A percentile compares a stretch with the other conserved stretches of the same genome.
These are phyloP conservation scores for Penicillium coprophilum DNA, from an alignment of 495 filamentous ascomycete species.

Conservation along the genomic window DNA sequence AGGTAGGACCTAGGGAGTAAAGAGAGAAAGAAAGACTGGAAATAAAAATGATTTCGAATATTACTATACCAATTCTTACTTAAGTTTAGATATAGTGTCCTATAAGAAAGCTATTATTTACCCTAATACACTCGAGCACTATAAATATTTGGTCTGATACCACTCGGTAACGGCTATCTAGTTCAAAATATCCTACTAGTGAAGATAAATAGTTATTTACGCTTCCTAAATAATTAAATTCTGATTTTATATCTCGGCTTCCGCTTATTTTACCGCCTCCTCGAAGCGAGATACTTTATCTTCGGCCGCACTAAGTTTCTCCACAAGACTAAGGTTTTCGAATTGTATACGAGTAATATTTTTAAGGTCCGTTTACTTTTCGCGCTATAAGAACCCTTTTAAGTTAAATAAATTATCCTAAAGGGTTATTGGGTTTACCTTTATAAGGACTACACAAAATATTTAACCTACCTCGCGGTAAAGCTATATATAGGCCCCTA, in stretches of 20 bases:
- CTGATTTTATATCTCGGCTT: conserved; percentile 2
- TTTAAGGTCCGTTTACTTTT: background rate
- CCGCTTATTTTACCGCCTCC: background rate
- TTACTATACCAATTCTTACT: no score
- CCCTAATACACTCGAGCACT: conserved; percentile 3
- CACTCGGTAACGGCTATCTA: conserved; percentile 3
- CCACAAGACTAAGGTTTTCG: background rate
- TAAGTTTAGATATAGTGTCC: background rate
- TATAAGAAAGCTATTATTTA: conserved; percentile 7
- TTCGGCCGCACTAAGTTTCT: background rate
- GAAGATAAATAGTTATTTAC: conserved; percentile 5
- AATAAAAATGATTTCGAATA: no score
- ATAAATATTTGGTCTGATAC: conserved; percentile 6
- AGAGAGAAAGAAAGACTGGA: no score
- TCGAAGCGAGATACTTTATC: background rate
- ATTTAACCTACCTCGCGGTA: background rate
- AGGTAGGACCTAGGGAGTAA: no score
- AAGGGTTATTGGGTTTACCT: background rate
- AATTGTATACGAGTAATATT: background rate
- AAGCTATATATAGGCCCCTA: conserved; percentile 3
- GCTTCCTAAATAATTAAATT: conserved; percentile 5
- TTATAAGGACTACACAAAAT: background rate
- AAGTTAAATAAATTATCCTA: background rate
- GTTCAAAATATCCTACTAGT: conserved; percentile 4
- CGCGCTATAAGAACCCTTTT: background rate